A percentile compares a stretch with the other conserved stretches of the same genome.
These are phyloP conservation scores for Phaeoacremonium minimum DNA, from an alignment of 2,329 filamentous ascomycete species.

Conservation along the genomic window DNA sequence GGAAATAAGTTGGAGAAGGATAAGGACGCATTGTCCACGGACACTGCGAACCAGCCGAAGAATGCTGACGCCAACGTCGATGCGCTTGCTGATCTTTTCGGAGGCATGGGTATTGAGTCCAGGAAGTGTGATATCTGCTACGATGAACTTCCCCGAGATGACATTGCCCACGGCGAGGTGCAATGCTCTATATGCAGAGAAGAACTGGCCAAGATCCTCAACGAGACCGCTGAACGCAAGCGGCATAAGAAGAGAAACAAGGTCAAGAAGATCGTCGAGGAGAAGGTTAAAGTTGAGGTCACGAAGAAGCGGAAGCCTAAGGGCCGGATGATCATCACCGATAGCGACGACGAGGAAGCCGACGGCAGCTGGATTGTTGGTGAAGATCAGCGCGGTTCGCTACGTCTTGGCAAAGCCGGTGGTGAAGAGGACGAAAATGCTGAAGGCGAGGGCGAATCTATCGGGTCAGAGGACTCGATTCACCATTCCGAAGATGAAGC, in stretches of 20 bases:
- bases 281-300: conserved; percentile 24
- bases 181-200: conserved; percentile 69
- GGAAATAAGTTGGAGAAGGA: conserved; percentile 83
- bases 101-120: conserved; percentile 71
- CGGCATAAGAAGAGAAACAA: conserved; percentile 31
- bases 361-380: conserved; percentile 79
- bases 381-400: conserved; percentile 55
- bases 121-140: conserved; percentile 85
- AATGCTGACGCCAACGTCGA: conserved; percentile 66
- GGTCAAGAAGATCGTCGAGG: conserved; percentile 22
- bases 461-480: conserved; percentile 66
- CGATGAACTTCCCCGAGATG: conserved; percentile 55
- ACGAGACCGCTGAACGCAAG: conserved; percentile 33
- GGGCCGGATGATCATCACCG: conserved; percentile 54
- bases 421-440: conserved; percentile 83
- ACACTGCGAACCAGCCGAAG: conserved; percentile 47
- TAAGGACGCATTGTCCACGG: conserved; percentile 74
- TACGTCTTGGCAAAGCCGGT: conserved; percentile 72
- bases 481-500: conserved; percentile 50
- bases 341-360: conserved; percentile 64
- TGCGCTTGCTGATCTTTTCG: conserved; percentile 79
- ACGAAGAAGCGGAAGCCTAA: conserved; percentile 30
- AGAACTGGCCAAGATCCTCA: conserved; percentile 64
- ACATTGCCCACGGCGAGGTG: conserved; percentile 34
- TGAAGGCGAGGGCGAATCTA: conserved; percentile 78